Percentiles rank a stretch among this genome's conserved stretches.
These are phyloP conservation scores for Thalassiosira livingstoniorum DNA, from an alignment of 352 stramenopile species.

Conservation along the genomic window DNA sequence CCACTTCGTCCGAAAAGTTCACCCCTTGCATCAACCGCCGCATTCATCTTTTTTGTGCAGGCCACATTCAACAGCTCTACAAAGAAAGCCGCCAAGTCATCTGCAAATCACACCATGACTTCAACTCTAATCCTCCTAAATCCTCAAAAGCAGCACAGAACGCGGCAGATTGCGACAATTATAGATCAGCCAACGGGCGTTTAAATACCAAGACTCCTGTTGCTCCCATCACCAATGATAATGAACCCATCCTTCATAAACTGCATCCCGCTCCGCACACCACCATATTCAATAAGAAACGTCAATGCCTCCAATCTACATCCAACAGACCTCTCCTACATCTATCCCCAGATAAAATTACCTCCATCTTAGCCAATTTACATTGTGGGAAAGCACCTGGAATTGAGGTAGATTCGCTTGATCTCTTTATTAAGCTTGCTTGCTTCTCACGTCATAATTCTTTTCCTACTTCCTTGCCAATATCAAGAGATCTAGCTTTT, in stretches of 20 bases:
- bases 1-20: no score
- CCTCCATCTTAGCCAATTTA: neutral
- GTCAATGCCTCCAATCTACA: neutral
- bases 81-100: neutral
- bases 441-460: neutral
- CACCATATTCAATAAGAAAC: neutral
- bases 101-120: neutral
- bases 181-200: neutral
- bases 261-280: neutral
- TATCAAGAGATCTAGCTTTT: neutral
- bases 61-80: neutral
- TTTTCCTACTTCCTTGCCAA: neutral
- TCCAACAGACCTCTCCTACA: neutral
- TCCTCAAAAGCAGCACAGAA: neutral
- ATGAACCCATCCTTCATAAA: neutral
- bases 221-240: no score
- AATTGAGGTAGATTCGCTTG: neutral
- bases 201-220: no score
- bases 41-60: neutral
- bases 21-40: neutral
- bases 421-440: neutral
- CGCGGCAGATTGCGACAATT: neutral
- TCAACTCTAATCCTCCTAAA: neutral
- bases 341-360: neutral
- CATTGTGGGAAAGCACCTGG: neutral